phyloP scores from a whole-genome alignment of 257 asterid genomes.

The Mitragyna speciosa region DNA sequence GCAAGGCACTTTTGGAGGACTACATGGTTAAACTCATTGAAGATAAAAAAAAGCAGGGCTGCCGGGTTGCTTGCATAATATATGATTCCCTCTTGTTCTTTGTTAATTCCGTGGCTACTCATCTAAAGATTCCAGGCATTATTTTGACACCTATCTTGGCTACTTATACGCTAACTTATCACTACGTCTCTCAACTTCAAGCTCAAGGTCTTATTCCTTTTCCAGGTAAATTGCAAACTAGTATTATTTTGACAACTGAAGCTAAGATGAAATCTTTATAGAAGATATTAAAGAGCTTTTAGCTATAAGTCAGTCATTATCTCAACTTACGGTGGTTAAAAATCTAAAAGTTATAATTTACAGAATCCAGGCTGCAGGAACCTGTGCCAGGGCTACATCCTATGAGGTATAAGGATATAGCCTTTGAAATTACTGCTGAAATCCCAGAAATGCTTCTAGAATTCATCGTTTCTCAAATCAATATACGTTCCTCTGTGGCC shows the following conservation, averaged over 20 bases:
- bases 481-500: slow-evolving; percentile 40
- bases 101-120: slow-evolving; percentile 32
- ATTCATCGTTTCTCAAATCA: slow-evolving; percentile 17
- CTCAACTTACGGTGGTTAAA: neutral
- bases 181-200: slow-evolving; percentile 26
- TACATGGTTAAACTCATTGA: slow-evolving; percentile 27
- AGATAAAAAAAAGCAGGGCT: slow-evolving; percentile 12
- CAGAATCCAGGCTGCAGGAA: slow-evolving; percentile 37
- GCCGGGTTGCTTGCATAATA: slow-evolving; percentile 33
- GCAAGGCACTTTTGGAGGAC: slow-evolving; percentile 31
- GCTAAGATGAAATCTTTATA: neutral
- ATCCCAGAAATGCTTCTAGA: slow-evolving; percentile 7
- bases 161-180: slow-evolving; percentile 30
- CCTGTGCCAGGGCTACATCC: slow-evolving; percentile 34
- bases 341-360: neutral
- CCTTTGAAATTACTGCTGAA: neutral
- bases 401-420: slow-evolving; percentile 30
- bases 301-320: neutral
- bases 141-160: slow-evolving; percentile 40
- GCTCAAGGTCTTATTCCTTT: slow-evolving; percentile 34
- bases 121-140: slow-evolving; percentile 42
- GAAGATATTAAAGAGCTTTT: neutral
- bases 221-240: slow-evolving; percentile 18
- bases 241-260: neutral
- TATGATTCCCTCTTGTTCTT: slow-evolving; percentile 47